Percentiles rank a stretch among this genome's conserved stretches.
Evolutionary conservation across 164 flowering plant genomes (phyloP).

Genomic region (Nymphaea thermarum): DNA sequence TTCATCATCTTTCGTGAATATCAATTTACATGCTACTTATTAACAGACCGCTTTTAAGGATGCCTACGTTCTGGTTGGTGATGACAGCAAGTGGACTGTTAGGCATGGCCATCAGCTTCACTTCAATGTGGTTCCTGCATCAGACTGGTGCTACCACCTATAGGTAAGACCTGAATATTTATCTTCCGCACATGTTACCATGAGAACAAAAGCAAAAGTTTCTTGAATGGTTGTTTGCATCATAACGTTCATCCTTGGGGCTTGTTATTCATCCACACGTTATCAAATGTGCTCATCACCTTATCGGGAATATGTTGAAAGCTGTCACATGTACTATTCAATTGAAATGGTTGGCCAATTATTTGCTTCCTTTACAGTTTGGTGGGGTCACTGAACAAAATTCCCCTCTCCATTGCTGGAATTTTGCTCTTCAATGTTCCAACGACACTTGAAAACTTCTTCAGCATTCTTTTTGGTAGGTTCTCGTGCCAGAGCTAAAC

Average conservation of each 20-base stretch:
- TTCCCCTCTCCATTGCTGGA: constrained; percentile 87
- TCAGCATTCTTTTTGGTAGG: constrained; percentile 88
- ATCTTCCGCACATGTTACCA: too few species aligned
- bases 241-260: too few species aligned
- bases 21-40: neutral
- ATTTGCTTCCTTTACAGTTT: constrained; percentile 39
- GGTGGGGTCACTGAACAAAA: constrained; percentile 92
- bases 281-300: too few species aligned
- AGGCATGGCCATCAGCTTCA: constrained; percentile 96
- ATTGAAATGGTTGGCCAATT: neutral
- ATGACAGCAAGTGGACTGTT: constrained; percentile 83
- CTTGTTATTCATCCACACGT: too few species aligned
- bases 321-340: neutral
- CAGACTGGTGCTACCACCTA: constrained; percentile 98
- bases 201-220: too few species aligned
- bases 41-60: constrained; percentile 6
- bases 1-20: neutral
- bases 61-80: constrained; percentile 81
- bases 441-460: constrained; percentile 81
- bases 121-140: constrained; percentile 99
- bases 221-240: neutral
- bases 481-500: neutral
- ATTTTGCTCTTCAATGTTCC: constrained; percentile 86
- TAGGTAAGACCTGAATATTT: constrained; percentile 35
- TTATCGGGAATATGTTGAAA: too few species aligned